Evolutionary conservation across 495 filamentous ascomycete genomes (phyloP).

Genomic region (Aspergillus egyptiacus): DNA sequence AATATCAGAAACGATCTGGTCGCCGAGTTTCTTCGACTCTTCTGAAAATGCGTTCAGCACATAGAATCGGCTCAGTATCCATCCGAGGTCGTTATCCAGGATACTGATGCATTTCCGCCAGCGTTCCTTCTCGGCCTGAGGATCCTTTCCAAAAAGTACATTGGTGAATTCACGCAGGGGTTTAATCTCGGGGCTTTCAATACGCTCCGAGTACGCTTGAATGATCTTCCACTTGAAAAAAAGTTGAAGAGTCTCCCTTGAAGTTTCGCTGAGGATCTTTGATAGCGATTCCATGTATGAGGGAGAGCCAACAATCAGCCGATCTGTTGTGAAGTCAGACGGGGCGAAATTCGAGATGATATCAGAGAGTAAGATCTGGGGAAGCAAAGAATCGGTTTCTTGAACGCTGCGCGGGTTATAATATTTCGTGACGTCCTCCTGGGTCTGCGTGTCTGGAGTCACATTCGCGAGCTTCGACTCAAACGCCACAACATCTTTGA

Average conservation of each 20-base stretch:
- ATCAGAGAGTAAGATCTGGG: slow-evolving; percentile 47
- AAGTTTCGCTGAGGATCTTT: slow-evolving; percentile 39
- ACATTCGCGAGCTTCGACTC: slow-evolving; percentile 56
- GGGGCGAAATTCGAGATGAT: slow-evolving; percentile 52
- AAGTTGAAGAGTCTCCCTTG: slow-evolving; percentile 44
- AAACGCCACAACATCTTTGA: slow-evolving; percentile 49
- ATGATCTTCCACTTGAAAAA: slow-evolving; percentile 61
- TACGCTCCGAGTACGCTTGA: slow-evolving; percentile 40
- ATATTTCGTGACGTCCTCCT: slow-evolving; percentile 53
- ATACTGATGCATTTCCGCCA: slow-evolving; percentile 62
- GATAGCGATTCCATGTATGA: slow-evolving; percentile 49
- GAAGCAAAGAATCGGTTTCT: slow-evolving; percentile 47
- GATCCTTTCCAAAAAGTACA: slow-evolving; percentile 52
- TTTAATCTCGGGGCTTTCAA: slow-evolving; percentile 54
- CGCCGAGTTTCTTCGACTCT: slow-evolving; percentile 58
- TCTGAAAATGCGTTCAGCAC: slow-evolving; percentile 59
- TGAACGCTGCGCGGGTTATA: slow-evolving; percentile 52
- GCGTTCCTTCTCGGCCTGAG: slow-evolving; percentile 56
- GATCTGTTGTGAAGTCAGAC: slow-evolving; percentile 39
- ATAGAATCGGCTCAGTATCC: slow-evolving; percentile 61
- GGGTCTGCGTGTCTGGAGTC: slow-evolving; percentile 53
- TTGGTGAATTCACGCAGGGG: slow-evolving; percentile 57
- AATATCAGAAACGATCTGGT: slow-evolving; percentile 65
- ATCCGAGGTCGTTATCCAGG: slow-evolving; percentile 52
- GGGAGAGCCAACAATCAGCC: slow-evolving; percentile 54